A percentile compares a stretch with the other conserved stretches of the same genome.
Evolutionary conservation across 2,329 filamentous ascomycete species (phyloP).

Genomic region (Fonsecaea nubica): DNA sequence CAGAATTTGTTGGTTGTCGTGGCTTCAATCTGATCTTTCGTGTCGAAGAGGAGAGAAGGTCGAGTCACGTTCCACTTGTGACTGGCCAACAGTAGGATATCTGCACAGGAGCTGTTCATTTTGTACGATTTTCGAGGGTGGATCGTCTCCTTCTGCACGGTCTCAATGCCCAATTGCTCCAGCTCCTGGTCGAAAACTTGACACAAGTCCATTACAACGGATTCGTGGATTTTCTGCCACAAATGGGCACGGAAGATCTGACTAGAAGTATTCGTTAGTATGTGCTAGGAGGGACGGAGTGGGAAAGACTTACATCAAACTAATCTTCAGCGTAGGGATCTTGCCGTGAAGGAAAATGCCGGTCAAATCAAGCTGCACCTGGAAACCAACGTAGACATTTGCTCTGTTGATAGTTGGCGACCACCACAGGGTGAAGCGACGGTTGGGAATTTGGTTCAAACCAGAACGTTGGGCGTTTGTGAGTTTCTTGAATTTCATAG

Average conservation of each 20-base stretch:
- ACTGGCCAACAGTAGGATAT: slow-evolving; percentile 93
- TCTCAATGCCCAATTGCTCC: slow-evolving; percentile 93
- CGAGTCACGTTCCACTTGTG: slow-evolving; percentile 99
- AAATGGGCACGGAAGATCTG: slow-evolving; percentile 99
- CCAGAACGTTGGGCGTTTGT: slow-evolving; percentile 96
- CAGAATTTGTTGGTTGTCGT: slow-evolving; percentile 99
- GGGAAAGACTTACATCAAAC: slow-evolving; percentile 67
- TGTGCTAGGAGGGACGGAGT: background rate
- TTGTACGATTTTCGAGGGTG: slow-evolving; percentile 99
- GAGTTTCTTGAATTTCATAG: slow-evolving; percentile 98
- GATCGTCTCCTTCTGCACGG: slow-evolving; percentile 98
- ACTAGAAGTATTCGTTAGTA: slow-evolving; percentile 3
- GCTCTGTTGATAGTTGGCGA: slow-evolving; percentile 51
- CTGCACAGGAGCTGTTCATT: slow-evolving; percentile 99
- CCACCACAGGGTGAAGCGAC: slow-evolving; percentile 99
- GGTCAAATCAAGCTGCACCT: slow-evolving; percentile 95
- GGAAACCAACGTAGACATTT: slow-evolving; percentile 97
- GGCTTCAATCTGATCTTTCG: slow-evolving; percentile 90
- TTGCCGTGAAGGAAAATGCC: slow-evolving; percentile 99
- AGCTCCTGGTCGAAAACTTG: slow-evolving; percentile 98
- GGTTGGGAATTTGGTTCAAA: slow-evolving; percentile 98
- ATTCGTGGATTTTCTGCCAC: slow-evolving; percentile 99
- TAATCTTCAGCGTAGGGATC: slow-evolving; percentile 97
- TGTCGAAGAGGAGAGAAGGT: slow-evolving; percentile 92
- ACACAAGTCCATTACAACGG: slow-evolving; percentile 97